These are phyloP conservation scores for Trapa incisa DNA, from an alignment of 345 rosid species.

Conservation along the genomic window DNA sequence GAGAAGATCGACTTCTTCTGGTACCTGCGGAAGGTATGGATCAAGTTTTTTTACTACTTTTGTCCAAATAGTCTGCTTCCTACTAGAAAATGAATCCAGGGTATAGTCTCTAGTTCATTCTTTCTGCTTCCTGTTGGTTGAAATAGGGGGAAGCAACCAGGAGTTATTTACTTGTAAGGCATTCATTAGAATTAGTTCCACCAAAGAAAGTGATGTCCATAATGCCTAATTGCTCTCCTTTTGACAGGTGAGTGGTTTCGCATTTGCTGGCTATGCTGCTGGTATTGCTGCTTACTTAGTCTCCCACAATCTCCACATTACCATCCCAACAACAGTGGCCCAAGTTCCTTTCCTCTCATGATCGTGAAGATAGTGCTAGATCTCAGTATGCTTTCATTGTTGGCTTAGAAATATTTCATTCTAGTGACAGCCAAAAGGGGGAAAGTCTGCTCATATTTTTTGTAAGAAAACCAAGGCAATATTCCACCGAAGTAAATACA, in stretches of 20 bases:
- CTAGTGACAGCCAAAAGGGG: background rate
- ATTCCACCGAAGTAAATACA: background rate
- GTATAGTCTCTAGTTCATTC: background rate
- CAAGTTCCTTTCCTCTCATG: conserved; percentile 49
- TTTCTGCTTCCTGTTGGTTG: background rate
- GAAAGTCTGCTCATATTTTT: background rate
- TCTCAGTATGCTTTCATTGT: background rate
- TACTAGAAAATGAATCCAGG: background rate
- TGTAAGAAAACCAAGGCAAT: background rate
- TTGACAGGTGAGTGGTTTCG: conserved; percentile 83
- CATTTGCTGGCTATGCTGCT: conserved; percentile 83
- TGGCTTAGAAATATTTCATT: background rate
- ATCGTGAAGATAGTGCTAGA: conserved; percentile 18
- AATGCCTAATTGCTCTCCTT: background rate
- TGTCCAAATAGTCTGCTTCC: background rate
- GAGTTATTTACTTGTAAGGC: background rate
- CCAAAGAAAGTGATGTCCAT: background rate
- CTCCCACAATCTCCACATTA: conserved; percentile 21
- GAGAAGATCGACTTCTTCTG: conserved; percentile 95
- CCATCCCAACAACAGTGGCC: conserved; percentile 48
- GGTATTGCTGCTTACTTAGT: conserved; percentile 60
- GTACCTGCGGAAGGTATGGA: conserved; percentile 70
- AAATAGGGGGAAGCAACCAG: background rate
- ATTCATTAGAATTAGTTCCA: background rate
- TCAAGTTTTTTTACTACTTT: background rate